Percentiles rank a stretch among this genome's conserved stretches.
phyloP scores from a whole-genome alignment of 73 alveolate species.

The Paramecium tetraurelia region DNA sequence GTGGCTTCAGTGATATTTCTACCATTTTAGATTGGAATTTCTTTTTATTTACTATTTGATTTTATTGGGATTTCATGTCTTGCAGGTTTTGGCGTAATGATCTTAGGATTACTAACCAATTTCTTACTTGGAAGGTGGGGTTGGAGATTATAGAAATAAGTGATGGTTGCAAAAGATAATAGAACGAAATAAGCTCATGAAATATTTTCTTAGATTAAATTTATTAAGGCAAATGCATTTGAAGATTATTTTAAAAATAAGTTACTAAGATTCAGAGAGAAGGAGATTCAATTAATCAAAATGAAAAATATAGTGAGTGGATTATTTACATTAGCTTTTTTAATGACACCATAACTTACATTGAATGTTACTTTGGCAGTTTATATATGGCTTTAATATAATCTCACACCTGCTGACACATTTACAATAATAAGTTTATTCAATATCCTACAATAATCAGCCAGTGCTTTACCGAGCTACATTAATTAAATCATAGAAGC shows the following conservation, averaged over 20 bases:
- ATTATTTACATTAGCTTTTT: neutral
- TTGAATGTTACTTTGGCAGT: neutral
- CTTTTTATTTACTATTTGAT: neutral
- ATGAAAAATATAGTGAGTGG: neutral
- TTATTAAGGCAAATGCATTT: conserved; percentile 47
- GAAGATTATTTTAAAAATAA: conserved; percentile 46
- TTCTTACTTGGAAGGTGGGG: conserved; percentile 10
- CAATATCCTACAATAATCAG: neutral
- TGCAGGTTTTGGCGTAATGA: neutral
- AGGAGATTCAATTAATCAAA: neutral
- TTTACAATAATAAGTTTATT: neutral
- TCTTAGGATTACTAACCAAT: neutral
- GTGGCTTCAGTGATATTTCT: neutral
- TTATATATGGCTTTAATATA: neutral
- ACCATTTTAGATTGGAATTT: neutral
- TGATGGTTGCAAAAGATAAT: neutral
- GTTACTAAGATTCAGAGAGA: neutral
- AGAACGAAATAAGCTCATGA: neutral
- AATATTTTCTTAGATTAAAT: neutral
- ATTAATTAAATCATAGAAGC: conserved; percentile 46
- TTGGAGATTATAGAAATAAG: neutral
- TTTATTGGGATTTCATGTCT: neutral
- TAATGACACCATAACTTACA: conserved; percentile 46
- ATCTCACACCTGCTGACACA: neutral
- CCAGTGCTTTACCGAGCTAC: neutral